Evolutionary conservation across 305 asterid species (phyloP).

Genomic region (Euphrasia arctica): DNA sequence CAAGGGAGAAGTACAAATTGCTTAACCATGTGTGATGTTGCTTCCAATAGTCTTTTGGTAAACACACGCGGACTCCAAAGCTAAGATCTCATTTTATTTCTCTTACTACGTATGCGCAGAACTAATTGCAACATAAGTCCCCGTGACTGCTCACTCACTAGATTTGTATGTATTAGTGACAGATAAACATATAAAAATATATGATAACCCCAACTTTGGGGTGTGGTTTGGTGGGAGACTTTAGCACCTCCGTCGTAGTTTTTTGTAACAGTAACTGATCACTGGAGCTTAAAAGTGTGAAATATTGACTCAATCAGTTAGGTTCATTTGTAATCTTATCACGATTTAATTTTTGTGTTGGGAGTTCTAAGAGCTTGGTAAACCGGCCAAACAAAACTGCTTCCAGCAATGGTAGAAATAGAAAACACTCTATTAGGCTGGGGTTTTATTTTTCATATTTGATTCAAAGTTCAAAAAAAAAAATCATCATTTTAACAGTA

Average conservation of each 20-base stretch:
- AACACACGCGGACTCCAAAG: not conserved
- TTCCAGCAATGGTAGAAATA: slow-evolving; percentile 8
- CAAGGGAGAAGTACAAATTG: not conserved
- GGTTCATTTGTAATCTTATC: not conserved
- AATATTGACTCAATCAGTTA: slow-evolving; percentile 6
- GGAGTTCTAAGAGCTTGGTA: not conserved
- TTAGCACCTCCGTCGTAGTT: too few species aligned
- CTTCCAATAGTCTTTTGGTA: not conserved
- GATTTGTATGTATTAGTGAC: not conserved
- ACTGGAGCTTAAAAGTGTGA: slow-evolving; percentile 1
- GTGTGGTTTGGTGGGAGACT: not conserved
- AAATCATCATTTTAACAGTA: not conserved
- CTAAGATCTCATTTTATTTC: not conserved
- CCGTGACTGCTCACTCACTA: not conserved
- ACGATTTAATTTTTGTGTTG: not conserved
- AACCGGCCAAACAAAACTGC: slow-evolving; percentile 1
- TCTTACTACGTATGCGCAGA: not conserved
- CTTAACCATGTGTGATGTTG: not conserved
- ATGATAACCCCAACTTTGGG: not conserved
- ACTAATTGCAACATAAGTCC: not conserved
- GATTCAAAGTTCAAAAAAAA: not conserved
- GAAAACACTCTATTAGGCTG: not conserved
- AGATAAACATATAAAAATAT: not conserved
- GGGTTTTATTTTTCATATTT: not conserved
- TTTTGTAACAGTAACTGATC: slow-evolving; percentile 15